Percentiles rank a stretch among this genome's conserved stretches.
phyloP scores from a whole-genome alignment of 2,329 filamentous ascomycete species.

The Cladosporium austrohemisphaericum region DNA sequence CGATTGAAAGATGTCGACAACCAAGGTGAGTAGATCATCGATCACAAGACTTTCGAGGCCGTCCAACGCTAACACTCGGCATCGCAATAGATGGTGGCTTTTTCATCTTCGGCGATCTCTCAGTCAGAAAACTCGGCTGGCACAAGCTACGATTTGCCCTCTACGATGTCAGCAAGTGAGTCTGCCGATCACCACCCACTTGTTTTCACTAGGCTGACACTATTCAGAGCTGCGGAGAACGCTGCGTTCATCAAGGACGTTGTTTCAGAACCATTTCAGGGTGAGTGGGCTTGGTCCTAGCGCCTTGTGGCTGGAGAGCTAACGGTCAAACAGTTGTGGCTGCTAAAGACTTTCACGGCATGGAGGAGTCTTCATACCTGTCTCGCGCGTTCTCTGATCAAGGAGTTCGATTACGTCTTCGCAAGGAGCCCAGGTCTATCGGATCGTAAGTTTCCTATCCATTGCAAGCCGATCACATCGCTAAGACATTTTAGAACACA shows the following conservation, averaged over 20 bases:
- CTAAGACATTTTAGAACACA: constrained; percentile 3
- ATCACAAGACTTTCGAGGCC: background rate
- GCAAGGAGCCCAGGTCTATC: constrained; percentile 67
- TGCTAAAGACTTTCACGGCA: constrained; percentile 70
- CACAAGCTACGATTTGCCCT: constrained; percentile 74
- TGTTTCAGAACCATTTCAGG: constrained; percentile 66
- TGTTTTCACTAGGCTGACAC: constrained; percentile 14
- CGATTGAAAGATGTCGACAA: constrained; percentile 75
- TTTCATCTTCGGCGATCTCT: constrained; percentile 88
- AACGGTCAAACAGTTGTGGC: constrained; percentile 32
- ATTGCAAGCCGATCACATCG: background rate
- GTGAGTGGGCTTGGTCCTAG: constrained; percentile 37
- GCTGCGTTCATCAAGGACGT: constrained; percentile 27
- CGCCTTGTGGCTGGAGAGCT: constrained; percentile 11
- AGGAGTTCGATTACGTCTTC: constrained; percentile 74
- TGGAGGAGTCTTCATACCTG: constrained; percentile 76
- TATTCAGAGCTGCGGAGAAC: constrained; percentile 13
- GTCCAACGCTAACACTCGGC: constrained; percentile 2
- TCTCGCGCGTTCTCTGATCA: constrained; percentile 83
- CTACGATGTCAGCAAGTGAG: constrained; percentile 59
- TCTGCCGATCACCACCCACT: constrained; percentile 15
- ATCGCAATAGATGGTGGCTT: constrained; percentile 64
- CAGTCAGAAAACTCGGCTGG: constrained; percentile 68
- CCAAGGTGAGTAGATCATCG: constrained; percentile 39
- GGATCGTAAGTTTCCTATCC: constrained; percentile 7